Evolutionary conservation across 306 rosid genomes (phyloP), one percentile per base, ranked within the genome.

Genomic region (Casuarina cunninghamiana): DNA sequence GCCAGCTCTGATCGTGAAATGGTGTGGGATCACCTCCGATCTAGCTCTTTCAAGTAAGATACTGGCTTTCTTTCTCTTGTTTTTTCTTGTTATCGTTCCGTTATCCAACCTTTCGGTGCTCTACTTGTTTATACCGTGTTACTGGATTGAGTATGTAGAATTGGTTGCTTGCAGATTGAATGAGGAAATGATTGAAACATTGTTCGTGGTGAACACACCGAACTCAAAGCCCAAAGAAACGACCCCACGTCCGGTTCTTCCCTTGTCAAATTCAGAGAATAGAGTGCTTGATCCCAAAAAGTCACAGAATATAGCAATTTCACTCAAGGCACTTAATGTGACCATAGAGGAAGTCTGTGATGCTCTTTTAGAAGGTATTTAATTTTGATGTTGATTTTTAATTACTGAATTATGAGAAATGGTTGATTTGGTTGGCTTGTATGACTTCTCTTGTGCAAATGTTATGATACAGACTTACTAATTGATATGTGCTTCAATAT

Each of bases 21-120:
- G 99, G 99, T 91, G 84, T 95, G 99, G 99, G 99, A 95, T 90
- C 99, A 95, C 58, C 86, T 93, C 83, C 84, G 91, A 88, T 86
- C 97, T 35, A 95, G 97, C 87, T 95, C 99, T 65, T 95, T 95
- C 49, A 91, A 91, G 99, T 95, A 86, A 91, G 89, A 58, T 50
- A 15, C 50, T 78, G 48, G 58, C 43, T 16, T 66, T 17, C 4
- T 3, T 16, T n/a, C 43, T 69, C 37, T 19, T 74, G 53, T 17
- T 15, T 72, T 69, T 70, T 17, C 39, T 84, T 54, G 35, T 69
- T 21, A 26, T 81, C 50, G 19, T 63, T 57, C 13, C 1, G 51
- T 39, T 68, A 46, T 65, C 1, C 72, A 69, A 10, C 45, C 35
- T 50, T 72, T 43, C 19, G 39, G 10, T 53, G 45, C 16, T 77